Conservation (phyloP, 208 protist genomes). For the Leishmania amazonensis region DNA sequence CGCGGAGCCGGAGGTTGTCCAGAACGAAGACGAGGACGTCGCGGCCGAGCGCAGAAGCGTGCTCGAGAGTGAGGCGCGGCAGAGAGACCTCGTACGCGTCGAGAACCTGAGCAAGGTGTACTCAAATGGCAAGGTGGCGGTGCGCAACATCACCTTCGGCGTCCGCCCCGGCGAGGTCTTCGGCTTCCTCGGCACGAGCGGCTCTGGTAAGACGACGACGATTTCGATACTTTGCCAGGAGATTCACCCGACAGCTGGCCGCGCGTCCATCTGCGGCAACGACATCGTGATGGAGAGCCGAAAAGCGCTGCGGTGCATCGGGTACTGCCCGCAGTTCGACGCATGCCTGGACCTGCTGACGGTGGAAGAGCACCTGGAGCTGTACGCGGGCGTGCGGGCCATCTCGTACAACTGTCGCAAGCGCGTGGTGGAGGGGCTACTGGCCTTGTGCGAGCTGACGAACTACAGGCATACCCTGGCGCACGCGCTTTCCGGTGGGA, state of each 20-base stretch:
- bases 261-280: constrained; percentile 31
- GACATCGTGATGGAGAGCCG: constrained; percentile 46
- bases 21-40: constrained; percentile 48
- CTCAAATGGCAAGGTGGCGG: constrained; percentile 64
- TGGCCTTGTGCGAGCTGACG: too few relatives aligned
- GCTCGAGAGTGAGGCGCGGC: constrained; percentile 26
- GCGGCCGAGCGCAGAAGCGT: constrained; percentile 45
- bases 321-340: constrained; percentile 97
- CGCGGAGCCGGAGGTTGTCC: constrained; percentile 32
- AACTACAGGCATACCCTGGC: constrained; percentile 2
- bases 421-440: too few relatives aligned
- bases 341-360: constrained; percentile 92
- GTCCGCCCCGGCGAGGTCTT: constrained; percentile 80
- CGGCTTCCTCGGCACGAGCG: constrained; percentile 89
- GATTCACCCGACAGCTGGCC: constrained; percentile 38
- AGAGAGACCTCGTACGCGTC: constrained; percentile 56
- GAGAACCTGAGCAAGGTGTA: constrained; percentile 69
- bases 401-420: constrained; percentile 25
- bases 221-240: constrained; percentile 85
- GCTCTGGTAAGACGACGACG: constrained; percentile 87
- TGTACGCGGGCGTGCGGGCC: constrained; percentile 38
- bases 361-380: constrained; percentile 90
- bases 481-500: constrained; percentile 54
- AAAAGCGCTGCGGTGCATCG: constrained; percentile 68
- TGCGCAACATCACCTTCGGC: constrained; percentile 72